These are phyloP conservation scores for Geotrichum phurueaensis DNA, from an alignment of 1,139 yeast species.

Conservation along the genomic window DNA sequence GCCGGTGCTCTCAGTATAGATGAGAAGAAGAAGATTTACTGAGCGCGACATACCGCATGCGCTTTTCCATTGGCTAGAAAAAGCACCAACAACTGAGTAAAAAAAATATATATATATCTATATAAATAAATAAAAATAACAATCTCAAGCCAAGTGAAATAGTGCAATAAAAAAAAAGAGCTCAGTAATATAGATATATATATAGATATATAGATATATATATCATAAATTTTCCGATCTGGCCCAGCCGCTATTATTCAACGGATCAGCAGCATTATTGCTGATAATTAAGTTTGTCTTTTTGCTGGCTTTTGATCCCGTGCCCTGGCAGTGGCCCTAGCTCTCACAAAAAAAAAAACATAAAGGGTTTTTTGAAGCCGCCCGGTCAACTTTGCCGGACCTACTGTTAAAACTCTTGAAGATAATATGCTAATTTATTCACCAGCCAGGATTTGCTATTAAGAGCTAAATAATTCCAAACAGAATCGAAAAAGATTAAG, in stretches of 20 bases:
- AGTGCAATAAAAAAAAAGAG: not conserved
- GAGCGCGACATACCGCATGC: constrained; percentile 9
- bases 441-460: too few relatives aligned
- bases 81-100: not conserved
- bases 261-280: not conserved
- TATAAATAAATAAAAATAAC: not conserved
- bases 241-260: not conserved
- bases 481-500: too few relatives aligned
- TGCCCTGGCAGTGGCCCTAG: not conserved
- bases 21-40: constrained; percentile 92
- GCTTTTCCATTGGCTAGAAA: not conserved
- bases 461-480: too few relatives aligned
- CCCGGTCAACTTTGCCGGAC: too few relatives aligned
- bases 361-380: too few relatives aligned
- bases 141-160: not conserved
- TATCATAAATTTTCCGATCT: too few relatives aligned
- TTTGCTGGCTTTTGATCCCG: not conserved
- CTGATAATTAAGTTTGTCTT: not conserved
- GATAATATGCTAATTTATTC: too few relatives aligned
- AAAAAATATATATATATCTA: not conserved
- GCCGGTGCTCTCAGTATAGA: constrained; percentile 93
- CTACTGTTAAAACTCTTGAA: too few relatives aligned
- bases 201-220: too few relatives aligned
- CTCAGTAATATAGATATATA: not conserved
- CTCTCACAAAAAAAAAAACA: too few relatives aligned